Conservation (phyloP, 768 basidiomycete species). For the Hygrophorus russula region DNA sequence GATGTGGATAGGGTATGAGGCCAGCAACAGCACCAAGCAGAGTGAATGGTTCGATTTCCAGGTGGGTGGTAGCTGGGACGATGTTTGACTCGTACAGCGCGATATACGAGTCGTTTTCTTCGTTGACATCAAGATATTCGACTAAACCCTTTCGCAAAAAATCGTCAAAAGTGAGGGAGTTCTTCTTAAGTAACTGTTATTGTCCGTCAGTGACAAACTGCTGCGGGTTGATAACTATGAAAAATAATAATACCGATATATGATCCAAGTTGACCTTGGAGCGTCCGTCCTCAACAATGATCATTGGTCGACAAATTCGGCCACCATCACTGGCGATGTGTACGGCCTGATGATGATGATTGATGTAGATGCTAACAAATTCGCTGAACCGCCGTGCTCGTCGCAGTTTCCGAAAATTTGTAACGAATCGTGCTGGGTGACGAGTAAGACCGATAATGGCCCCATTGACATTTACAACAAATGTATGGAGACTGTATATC, state of each 20-base stretch:
- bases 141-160: constrained; percentile 88
- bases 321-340: constrained; percentile 97
- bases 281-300: constrained; percentile 81
- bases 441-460: constrained; percentile 90
- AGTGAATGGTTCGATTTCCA: constrained; percentile 98
- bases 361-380: constrained; percentile 94
- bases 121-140: constrained; percentile 97
- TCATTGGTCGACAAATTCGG: constrained; percentile 93
- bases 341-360: constrained; percentile 88
- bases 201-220: constrained; percentile 5
- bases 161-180: constrained; percentile 78
- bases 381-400: constrained; percentile 89
- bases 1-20: constrained; percentile 97
- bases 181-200: constrained; percentile 67
- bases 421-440: constrained; percentile 74
- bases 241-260: constrained; percentile 40
- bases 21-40: constrained; percentile 96
- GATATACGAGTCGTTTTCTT: constrained; percentile 96
- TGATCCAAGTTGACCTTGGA: constrained; percentile 75
- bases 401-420: constrained; percentile 84
- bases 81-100: constrained; percentile 90
- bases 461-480: constrained; percentile 95
- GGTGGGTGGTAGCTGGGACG: constrained; percentile 74
- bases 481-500: constrained; percentile 88
- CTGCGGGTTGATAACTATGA: constrained; percentile 1